Base-by-base conservation (phyloP, 768 basidiomycete species). In the Phanerochaete carnosa region DNA sequence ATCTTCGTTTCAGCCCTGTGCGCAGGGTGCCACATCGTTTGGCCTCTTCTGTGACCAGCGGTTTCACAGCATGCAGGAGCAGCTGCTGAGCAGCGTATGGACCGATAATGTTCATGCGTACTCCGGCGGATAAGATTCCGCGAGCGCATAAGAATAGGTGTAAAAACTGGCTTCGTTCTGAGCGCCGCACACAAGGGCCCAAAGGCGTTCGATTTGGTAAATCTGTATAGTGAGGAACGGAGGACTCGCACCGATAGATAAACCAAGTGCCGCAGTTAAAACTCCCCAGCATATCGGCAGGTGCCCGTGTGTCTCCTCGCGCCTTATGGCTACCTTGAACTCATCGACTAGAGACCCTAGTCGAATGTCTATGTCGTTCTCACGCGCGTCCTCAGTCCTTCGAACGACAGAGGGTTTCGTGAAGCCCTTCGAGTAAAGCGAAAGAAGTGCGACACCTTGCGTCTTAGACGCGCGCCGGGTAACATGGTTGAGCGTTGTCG, bases 61-160 rank as follows among this genome's bases (percentile, higher is more conserved):
- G 80, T n/a, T 81, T 79, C 12, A 92, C 79, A 23, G 83, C 80
- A 66, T 91, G 89, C 47, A 95, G 75, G 8, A 99, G 78, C 19
- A 96, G 75, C 64, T 95, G 93, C 67, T 98, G 95, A 0, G 97
- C 84, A 22, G 85, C 85, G 72, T 99, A 99, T 0, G 97, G 97
- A 0, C 97, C 97, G 64, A 97, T 80, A 26, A 84, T 83, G 73
- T 98, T 98, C 68, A 98, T 79, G 7, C 97, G 85, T 19, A 99
- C 91, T 1, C 94, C 88, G 4, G 95, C 94, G 8, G 95, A 98
- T 46, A 98, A 79, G 55, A 98, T 76, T 57, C 93, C 85, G 15
- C 97, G 84, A 3, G 92, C 91, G 66, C 98, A 94, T 5, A 99
- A 84, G 77, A 97, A 98, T 32, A 98, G 85, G 68, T 95, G 90